These are phyloP conservation scores for Hawksworthiomyces lignivorus DNA, from an alignment of 2,329 filamentous ascomycete genomes.

Conservation along the genomic window DNA sequence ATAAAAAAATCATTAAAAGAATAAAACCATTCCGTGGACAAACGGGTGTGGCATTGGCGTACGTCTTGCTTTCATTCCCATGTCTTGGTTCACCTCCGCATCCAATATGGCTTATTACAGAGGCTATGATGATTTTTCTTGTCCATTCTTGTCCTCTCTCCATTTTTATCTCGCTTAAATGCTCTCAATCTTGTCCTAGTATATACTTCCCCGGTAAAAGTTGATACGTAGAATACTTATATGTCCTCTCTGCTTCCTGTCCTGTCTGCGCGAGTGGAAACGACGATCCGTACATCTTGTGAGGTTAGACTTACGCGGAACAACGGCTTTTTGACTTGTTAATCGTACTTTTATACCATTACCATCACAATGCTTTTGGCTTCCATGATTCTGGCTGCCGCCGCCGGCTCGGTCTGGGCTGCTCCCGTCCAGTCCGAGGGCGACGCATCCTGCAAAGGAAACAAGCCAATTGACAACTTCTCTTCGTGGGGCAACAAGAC, in stretches of 20 bases:
- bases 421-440: neutral
- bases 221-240: neutral
- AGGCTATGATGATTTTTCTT: neutral
- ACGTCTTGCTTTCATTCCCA: too few relatives aligned
- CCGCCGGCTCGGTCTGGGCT: neutral
- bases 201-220: conserved; percentile 3
- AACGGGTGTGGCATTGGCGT: too few relatives aligned
- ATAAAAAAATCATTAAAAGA: neutral
- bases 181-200: neutral
- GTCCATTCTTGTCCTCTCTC: neutral
- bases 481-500: conserved; percentile 18
- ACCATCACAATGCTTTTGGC: neutral
- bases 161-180: neutral
- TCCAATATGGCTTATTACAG: neutral
- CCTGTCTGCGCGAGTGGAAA: too few relatives aligned
- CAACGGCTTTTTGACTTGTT: too few relatives aligned
- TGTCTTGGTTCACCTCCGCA: neutral
- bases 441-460: conserved; percentile 19
- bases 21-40: too few relatives aligned
- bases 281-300: too few relatives aligned
- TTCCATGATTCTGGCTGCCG: neutral
- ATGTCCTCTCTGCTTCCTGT: too few relatives aligned
- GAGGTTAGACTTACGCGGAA: too few relatives aligned
- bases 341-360: too few relatives aligned
- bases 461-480: conserved; percentile 24